These are phyloP conservation scores for Eurotiales sp. DNA, from an alignment of 2,329 filamentous ascomycete genomes.

Conservation along the genomic window DNA sequence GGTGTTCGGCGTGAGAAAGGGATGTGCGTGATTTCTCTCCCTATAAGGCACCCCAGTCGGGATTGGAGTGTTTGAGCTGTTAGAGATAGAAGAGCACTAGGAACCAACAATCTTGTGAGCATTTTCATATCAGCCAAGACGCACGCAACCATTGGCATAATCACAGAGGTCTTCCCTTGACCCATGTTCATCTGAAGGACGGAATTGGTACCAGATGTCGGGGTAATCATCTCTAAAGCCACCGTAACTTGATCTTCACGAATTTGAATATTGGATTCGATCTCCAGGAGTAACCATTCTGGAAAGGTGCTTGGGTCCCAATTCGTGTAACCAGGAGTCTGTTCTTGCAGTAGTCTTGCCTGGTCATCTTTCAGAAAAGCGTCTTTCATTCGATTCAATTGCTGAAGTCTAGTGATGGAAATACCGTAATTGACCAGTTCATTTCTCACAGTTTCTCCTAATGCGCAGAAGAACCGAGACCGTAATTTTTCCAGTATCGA, in stretches of 20 bases:
- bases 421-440: slow-evolving; percentile 39
- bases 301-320: slow-evolving; percentile 54
- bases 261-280: slow-evolving; percentile 62
- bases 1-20: slow-evolving; percentile 55
- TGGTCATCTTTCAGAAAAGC: slow-evolving; percentile 27
- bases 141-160: slow-evolving; percentile 62
- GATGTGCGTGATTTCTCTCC: slow-evolving; percentile 53
- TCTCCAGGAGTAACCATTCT: slow-evolving; percentile 65
- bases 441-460: slow-evolving; percentile 35
- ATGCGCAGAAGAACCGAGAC: slow-evolving; percentile 24
- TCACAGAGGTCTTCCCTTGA: slow-evolving; percentile 65
- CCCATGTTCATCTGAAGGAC: slow-evolving; percentile 68
- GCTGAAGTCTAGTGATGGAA: slow-evolving; percentile 41
- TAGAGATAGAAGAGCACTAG: slow-evolving; percentile 59
- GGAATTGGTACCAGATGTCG: slow-evolving; percentile 51
- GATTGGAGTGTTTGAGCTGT: slow-evolving; percentile 56
- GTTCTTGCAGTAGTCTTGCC: slow-evolving; percentile 41
- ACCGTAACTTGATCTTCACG: slow-evolving; percentile 61
- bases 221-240: slow-evolving; percentile 57
- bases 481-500: slow-evolving; percentile 44
- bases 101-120: slow-evolving; percentile 57
- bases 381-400: slow-evolving; percentile 41
- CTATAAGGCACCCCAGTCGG: slow-evolving; percentile 55
- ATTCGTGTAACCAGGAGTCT: slow-evolving; percentile 50
- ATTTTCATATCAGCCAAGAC: slow-evolving; percentile 49